Conservation (phyloP, 2,329 filamentous ascomycete genomes). For the Pestalotiopsis sp. region DNA sequence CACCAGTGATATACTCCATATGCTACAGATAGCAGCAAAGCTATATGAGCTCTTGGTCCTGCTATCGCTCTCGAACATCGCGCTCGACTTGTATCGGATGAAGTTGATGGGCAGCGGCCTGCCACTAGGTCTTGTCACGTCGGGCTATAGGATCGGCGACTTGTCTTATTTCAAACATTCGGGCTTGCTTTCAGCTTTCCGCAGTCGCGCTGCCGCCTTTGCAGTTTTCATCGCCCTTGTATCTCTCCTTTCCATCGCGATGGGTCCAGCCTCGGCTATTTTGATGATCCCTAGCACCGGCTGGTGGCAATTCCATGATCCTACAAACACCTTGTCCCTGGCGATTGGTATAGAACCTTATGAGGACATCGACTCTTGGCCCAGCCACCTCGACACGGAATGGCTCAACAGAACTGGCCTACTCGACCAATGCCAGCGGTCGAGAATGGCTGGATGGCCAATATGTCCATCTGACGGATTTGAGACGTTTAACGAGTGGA, state of each 20-base stretch:
- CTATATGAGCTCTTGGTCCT: neutral
- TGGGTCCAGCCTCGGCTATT: neutral
- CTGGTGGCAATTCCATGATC: neutral
- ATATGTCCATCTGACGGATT: neutral
- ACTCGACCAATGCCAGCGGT: neutral
- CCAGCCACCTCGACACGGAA: neutral
- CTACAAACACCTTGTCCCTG: neutral
- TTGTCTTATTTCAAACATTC: neutral
- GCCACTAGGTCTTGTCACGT: neutral
- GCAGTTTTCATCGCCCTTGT: neutral
- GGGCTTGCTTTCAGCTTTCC: neutral
- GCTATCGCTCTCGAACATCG: neutral
- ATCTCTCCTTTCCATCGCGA: neutral
- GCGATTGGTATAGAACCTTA: neutral
- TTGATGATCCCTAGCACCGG: neutral
- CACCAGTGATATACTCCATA: neutral
- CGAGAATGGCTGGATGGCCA: neutral
- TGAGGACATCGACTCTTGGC: neutral
- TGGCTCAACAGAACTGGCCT: neutral
- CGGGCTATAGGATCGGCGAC: neutral
- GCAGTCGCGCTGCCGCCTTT: neutral
- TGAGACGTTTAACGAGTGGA: neutral
- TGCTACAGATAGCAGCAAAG: neutral
- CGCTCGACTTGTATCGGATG: neutral
- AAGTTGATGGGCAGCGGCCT: neutral